A percentile compares a stretch with the other conserved stretches of the same genome.
phyloP scores from a whole-genome alignment of 2,329 filamentous ascomycete genomes.

The Calonectria henricotiae region DNA sequence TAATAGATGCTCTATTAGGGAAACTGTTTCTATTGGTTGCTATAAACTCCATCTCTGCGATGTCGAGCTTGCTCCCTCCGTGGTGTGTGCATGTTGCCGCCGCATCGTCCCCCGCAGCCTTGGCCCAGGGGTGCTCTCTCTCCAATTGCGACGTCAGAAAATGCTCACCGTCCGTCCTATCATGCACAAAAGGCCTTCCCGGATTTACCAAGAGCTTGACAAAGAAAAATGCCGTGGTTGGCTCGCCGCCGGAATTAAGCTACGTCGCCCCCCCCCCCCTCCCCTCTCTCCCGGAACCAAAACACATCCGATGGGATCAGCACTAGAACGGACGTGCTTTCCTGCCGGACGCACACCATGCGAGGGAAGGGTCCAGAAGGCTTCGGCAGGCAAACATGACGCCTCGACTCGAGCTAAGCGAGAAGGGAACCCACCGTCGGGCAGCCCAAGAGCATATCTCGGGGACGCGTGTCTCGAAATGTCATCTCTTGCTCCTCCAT shows the following conservation, averaged over 20 bases:
- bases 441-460: constrained; percentile 1
- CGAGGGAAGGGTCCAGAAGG: constrained; percentile 3
- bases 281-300: no score
- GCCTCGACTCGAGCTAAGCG: background rate
- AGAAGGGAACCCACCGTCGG: background rate
- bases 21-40: background rate
- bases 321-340: background rate
- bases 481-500: background rate
- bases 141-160: background rate
- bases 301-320: background rate
- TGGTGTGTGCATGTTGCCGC: background rate
- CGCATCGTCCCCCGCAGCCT: background rate
- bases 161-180: constrained; percentile 2
- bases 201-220: constrained; percentile 18
- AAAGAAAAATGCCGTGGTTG: constrained; percentile 23
- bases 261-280: background rate
- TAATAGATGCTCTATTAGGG: constrained; percentile 23
- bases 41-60: background rate
- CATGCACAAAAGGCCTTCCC: background rate
- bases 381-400: background rate
- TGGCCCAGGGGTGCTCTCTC: background rate
- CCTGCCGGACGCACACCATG: background rate
- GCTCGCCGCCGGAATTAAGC: background rate
- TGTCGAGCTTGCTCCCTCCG: background rate
- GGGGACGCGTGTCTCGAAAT: background rate